Percentiles rank a stretch among this genome's conserved stretches.
Conservation (phyloP, 2,329 filamentous ascomycete species). For the Delphinella strobiligena region DNA sequence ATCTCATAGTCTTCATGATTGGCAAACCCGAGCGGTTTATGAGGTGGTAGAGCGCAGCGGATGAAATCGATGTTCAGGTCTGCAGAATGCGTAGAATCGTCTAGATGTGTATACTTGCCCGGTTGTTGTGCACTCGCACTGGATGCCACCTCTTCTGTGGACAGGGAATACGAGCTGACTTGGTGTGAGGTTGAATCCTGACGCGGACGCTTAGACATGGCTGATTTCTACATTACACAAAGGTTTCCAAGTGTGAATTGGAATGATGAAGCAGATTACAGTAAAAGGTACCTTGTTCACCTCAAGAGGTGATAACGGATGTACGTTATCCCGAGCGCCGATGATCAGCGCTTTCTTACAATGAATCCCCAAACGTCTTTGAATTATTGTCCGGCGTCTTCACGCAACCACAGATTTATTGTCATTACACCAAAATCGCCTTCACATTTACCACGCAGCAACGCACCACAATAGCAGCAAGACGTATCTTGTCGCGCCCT, state of each 20-base stretch:
- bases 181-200: slow-evolving; percentile 27
- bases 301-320: too few relatives aligned
- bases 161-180: slow-evolving; percentile 14
- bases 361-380: background rate
- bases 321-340: background rate
- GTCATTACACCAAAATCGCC: background rate
- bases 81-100: slow-evolving; percentile 21
- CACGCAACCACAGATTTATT: too few relatives aligned
- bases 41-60: slow-evolving; percentile 71
- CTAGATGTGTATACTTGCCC: slow-evolving; percentile 43
- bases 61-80: slow-evolving; percentile 54
- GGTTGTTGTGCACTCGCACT: slow-evolving; percentile 7
- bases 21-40: slow-evolving; percentile 58
- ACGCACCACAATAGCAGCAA: slow-evolving; percentile 4
- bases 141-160: slow-evolving; percentile 2
- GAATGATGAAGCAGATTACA: too few relatives aligned
- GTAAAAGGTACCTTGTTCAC: too few relatives aligned
- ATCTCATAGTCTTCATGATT: slow-evolving; percentile 73
- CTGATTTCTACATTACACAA: slow-evolving; percentile 9
- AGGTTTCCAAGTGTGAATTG: too few relatives aligned
- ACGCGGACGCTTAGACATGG: slow-evolving; percentile 54
- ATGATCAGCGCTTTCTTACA: background rate
- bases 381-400: background rate
- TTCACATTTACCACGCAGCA: too few relatives aligned
- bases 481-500: slow-evolving; percentile 9